Conservation (phyloP, 306 rosid genomes). For the Boehmeria nivea region DNA sequence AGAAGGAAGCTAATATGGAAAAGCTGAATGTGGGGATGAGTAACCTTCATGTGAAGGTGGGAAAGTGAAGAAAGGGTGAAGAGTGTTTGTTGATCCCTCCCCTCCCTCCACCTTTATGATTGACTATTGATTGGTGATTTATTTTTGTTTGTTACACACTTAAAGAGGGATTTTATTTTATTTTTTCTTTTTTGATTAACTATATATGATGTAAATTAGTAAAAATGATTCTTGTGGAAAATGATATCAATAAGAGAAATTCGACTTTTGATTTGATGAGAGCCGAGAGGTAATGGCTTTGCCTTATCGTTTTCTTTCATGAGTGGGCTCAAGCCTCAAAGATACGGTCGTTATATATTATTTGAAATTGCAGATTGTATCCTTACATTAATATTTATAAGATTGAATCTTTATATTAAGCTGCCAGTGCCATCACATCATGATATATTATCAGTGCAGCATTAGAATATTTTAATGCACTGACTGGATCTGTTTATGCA, state of each 20-base stretch:
- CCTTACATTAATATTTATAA: no score
- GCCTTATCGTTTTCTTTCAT: no score
- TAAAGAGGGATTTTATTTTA: conserved; percentile 22
- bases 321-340: no score
- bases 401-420: no score
- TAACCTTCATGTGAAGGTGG: conserved; percentile 65
- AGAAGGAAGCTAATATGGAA: conserved; percentile 37
- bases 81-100: conserved; percentile 8
- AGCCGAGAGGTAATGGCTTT: no score
- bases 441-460: no score
- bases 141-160: conserved; percentile 27
- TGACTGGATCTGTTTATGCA: no score
- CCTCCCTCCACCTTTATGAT: background rate
- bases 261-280: conserved; percentile 31
- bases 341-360: no score
- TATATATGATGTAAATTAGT: conserved; percentile 53
- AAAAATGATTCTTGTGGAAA: conserved; percentile 45
- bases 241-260: conserved; percentile 24
- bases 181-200: conserved; percentile 33
- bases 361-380: no score
- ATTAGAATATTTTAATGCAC: no score
- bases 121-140: conserved; percentile 31
- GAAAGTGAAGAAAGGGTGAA: conserved; percentile 50
- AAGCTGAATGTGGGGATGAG: conserved; percentile 66
- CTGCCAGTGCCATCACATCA: no score